A percentile compares a stretch with the other conserved stretches of the same genome.
Evolutionary conservation across 1,284 basidiomycete species (phyloP).

Genomic region (Thecaphora frezii): DNA sequence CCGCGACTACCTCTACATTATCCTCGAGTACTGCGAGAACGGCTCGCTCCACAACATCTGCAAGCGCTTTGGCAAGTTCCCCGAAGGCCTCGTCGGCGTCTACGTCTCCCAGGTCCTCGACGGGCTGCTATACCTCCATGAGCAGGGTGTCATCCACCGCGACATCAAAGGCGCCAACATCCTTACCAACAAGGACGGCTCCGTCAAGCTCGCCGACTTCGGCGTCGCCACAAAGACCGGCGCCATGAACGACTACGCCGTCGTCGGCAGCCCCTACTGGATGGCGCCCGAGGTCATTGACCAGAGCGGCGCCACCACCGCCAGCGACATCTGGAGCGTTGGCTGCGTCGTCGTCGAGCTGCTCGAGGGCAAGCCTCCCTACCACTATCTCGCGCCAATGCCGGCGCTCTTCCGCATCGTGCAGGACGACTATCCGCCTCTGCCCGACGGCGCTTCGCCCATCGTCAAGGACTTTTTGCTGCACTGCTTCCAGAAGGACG

Average conservation of each 20-base stretch:
- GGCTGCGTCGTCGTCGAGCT: constrained; percentile 96
- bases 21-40: constrained; percentile 98
- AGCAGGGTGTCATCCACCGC: constrained; percentile 54
- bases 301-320: constrained; percentile 91
- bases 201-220: constrained; percentile 35
- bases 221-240: constrained; percentile 39
- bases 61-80: constrained; percentile 97
- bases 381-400: constrained; percentile 94
- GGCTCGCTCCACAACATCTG: constrained; percentile 91
- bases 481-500: constrained; percentile 97
- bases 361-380: constrained; percentile 91
- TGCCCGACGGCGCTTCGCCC: constrained; percentile 86
- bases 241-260: constrained; percentile 60
- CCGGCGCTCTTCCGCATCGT: constrained; percentile 96
- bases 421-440: constrained; percentile 91
- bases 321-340: constrained; percentile 94
- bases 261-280: constrained; percentile 57
- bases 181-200: constrained; percentile 68
- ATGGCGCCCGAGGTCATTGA: constrained; percentile 58
- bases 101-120: constrained; percentile 82
- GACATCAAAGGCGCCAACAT: constrained; percentile 63
- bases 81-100: constrained; percentile 90
- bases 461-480: constrained; percentile 93
- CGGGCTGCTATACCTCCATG: constrained; percentile 50
- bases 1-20: constrained; percentile 89